Conservation (phyloP, 805 yeast species). For the Pichia cephalocereana region DNA sequence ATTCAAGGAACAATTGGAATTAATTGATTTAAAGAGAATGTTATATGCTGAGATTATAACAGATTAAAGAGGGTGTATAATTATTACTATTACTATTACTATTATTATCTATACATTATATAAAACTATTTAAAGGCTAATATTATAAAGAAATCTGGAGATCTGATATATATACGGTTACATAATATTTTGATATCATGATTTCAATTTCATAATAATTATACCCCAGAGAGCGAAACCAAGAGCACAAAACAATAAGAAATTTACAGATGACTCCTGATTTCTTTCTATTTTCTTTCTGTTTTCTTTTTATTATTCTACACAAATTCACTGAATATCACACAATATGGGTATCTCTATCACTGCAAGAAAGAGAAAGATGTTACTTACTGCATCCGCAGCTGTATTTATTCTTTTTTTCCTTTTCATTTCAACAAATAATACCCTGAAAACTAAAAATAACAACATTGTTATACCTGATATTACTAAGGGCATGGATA, state of each 20-base stretch:
- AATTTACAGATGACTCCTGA: too few relatives aligned
- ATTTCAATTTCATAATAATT: too few relatives aligned
- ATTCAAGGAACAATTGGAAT: constrained; percentile 39
- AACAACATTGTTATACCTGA: background rate
- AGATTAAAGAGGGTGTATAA: constrained; percentile 2
- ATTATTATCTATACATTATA: too few relatives aligned
- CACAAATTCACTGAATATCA: background rate
- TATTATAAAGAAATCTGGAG: too few relatives aligned
- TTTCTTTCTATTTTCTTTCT: constrained; percentile 10
- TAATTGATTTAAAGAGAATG: constrained; percentile 43
- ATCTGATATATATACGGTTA: too few relatives aligned
- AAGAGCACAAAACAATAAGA: too few relatives aligned
- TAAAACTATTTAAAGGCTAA: too few relatives aligned
- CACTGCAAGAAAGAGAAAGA: constrained; percentile 29
- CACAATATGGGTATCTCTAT: constrained; percentile 4
- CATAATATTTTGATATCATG: too few relatives aligned
- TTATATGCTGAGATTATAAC: constrained; percentile 43
- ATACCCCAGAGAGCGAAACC: too few relatives aligned
- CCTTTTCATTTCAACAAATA: background rate
- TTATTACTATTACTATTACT: too few relatives aligned
- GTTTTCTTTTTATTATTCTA: background rate
- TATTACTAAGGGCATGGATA: background rate
- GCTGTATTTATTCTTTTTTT: constrained; percentile 26
- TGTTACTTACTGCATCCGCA: constrained; percentile 33
- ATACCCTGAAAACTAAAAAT: background rate